Conservation (phyloP, 305 asterid species). For the Fraxinus baroniana region DNA sequence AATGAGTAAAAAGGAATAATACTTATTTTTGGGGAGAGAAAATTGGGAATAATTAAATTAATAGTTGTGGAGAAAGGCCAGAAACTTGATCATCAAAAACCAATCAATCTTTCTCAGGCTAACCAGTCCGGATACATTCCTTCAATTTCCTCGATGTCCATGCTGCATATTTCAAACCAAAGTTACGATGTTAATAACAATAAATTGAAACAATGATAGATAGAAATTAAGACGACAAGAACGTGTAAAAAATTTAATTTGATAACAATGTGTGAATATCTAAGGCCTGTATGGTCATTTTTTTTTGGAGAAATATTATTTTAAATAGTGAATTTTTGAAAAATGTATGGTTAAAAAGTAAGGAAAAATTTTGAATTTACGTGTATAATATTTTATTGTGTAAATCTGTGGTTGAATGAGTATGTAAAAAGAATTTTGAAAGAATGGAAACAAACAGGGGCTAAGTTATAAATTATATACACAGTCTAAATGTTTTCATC, state of each 20-base stretch:
- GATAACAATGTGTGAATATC: background rate
- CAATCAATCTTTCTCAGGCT: slow-evolving; percentile 63
- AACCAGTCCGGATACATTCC: slow-evolving; percentile 92
- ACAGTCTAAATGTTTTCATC: no score
- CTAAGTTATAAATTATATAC: no score
- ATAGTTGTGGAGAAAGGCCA: background rate
- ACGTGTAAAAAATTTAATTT: background rate
- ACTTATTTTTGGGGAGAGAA: background rate
- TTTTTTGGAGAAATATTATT: no score
- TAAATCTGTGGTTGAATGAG: no score
- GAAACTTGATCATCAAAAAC: slow-evolving; percentile 44
- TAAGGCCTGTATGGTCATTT: no score
- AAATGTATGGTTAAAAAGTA: no score
- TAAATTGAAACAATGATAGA: background rate
- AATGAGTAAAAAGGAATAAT: background rate
- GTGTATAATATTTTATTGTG: no score
- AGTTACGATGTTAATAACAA: slow-evolving; percentile 9
- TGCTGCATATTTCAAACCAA: slow-evolving; percentile 48
- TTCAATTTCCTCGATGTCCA: slow-evolving; percentile 92
- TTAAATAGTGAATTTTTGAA: no score
- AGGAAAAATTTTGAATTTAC: no score
- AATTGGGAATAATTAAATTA: background rate
- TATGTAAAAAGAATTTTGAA: no score
- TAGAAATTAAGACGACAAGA: background rate
- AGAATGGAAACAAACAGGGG: no score